Evolutionary conservation across 192 early-diverging fungal species (phyloP), one percentile per base, ranked within the genome.

Genomic region (Gryganskiella cystojenkinii): DNA sequence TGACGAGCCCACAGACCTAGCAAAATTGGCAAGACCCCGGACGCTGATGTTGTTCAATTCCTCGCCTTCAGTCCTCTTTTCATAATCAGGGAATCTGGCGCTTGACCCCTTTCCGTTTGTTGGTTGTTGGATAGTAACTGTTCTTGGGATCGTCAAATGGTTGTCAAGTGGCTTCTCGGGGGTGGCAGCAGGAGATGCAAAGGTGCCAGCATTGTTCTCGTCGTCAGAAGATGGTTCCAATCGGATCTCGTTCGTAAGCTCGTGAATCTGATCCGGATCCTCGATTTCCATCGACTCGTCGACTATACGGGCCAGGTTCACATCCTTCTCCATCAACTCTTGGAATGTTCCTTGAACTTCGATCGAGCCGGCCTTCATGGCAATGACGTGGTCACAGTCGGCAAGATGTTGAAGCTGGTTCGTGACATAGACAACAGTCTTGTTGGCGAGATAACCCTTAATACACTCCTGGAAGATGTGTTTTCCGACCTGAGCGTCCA

Each of bases 331-430:
- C 56, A 88, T 91, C 9, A 93, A 75, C 20, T 92, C 74, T 25
- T 72, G 73, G 74, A 84, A 92, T 0, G 83, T 87, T 31, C 90
- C 91, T 58, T 90, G 68, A 27, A 65, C 71, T 20, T 63, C 64
- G 51, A 88, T 86, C 8, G 67, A 64, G 6, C 90, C 90, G 22
- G 79, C 74, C 56, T 88, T 83, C 74, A 91, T 84, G 37, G 87
- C 80, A 47, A 91, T 81, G 60, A 91, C 85, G 35, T 83, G 70
- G 58, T 91, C 86, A 40, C 89, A 83, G 22, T 87, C 61, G 3
- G 80, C 71, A 22, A 91, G 82, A 62, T 87, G 86, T 64, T 88
- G 87, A 13, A 91, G 79, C 66, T 93, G 92, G 63, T 93, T 88
- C 42, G 90, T 90, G 6, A 88, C 87, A 68, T 91, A 83, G 11